These are phyloP conservation scores for Pythium sukuiense DNA, from an alignment of 352 stramenopile genomes.

Conservation along the genomic window DNA sequence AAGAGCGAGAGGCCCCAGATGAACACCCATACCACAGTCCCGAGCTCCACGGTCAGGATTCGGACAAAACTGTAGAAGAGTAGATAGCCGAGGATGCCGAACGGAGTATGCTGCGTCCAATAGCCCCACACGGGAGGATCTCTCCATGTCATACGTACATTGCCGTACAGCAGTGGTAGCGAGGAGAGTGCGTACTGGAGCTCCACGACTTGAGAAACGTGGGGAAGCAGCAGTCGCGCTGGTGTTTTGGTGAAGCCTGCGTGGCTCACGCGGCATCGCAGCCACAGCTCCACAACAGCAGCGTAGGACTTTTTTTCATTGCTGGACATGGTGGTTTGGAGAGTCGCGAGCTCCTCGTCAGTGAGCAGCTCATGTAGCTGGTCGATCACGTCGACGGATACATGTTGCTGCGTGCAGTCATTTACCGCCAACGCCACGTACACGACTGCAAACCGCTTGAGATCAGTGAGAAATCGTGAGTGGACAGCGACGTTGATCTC, in stretches of 20 bases:
- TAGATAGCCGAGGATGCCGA: slow-evolving; percentile 44
- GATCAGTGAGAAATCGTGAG: slow-evolving; percentile 50
- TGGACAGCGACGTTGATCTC: slow-evolving; percentile 22
- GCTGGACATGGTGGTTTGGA: slow-evolving; percentile 41
- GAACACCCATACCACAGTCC: slow-evolving; percentile 28
- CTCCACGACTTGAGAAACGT: slow-evolving; percentile 39
- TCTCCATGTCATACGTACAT: slow-evolving; percentile 51
- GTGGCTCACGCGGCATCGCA: slow-evolving; percentile 44
- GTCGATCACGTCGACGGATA: slow-evolving; percentile 21
- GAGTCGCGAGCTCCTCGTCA: slow-evolving; percentile 40
- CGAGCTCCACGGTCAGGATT: slow-evolving; percentile 25
- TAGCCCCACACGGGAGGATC: slow-evolving; percentile 49
- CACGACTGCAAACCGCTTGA: slow-evolving; percentile 59
- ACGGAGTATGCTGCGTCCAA: slow-evolving; percentile 41
- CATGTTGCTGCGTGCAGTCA: slow-evolving; percentile 47
- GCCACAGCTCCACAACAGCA: slow-evolving; percentile 58
- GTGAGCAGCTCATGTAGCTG: slow-evolving; percentile 41
- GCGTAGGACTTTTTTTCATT: slow-evolving; percentile 49
- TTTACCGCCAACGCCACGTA: slow-evolving; percentile 61
- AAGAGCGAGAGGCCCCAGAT: slow-evolving; percentile 49
- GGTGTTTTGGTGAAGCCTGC: slow-evolving; percentile 20
- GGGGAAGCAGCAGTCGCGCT: slow-evolving; percentile 42
- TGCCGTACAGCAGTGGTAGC: slow-evolving; percentile 52
- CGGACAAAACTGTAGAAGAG: slow-evolving; percentile 30
- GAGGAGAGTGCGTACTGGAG: slow-evolving; percentile 49